Percentiles rank a stretch among this genome's conserved stretches.
These are phyloP conservation scores for Podaxis sp. DNA, from an alignment of 768 basidiomycete genomes.

Conservation along the genomic window DNA sequence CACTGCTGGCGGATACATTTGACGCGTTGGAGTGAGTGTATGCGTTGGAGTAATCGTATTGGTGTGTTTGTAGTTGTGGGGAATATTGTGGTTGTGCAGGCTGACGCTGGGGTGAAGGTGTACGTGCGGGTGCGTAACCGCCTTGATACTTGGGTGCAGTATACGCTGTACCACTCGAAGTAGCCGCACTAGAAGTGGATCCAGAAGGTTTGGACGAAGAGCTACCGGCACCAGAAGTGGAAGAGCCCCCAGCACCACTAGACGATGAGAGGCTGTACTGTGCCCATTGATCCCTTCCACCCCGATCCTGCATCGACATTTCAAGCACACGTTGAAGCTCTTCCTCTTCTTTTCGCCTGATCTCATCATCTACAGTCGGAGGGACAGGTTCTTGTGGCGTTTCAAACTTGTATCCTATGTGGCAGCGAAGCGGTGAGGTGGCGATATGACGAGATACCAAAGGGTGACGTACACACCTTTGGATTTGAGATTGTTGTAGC, in stretches of 20 bases:
- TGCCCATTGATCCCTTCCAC: conserved; percentile 65
- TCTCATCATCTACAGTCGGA: conserved; percentile 73
- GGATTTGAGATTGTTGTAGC: conserved; percentile 75
- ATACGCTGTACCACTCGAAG: conserved; percentile 22
- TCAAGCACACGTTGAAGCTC: conserved; percentile 92
- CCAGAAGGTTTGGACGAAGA: conserved; percentile 15
- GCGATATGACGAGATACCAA: neutral
- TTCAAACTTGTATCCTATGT: conserved; percentile 74
- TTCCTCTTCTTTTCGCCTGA: conserved; percentile 85
- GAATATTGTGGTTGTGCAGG: conserved; percentile 22
- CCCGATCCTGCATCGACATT: conserved; percentile 90
- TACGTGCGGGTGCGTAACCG: conserved; percentile 60
- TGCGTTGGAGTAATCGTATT: conserved; percentile 7
- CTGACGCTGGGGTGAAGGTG: conserved; percentile 34
- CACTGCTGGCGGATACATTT: neutral
- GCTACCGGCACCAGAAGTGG: conserved; percentile 12
- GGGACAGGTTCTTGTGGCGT: conserved; percentile 61
- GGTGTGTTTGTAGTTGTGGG: conserved; percentile 15
- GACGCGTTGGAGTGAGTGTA: conserved; percentile 5
- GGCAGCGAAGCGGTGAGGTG: neutral
- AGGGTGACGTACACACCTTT: conserved; percentile 56
- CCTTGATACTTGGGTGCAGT: conserved; percentile 41
- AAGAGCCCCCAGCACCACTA: conserved; percentile 30
- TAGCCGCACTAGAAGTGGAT: conserved; percentile 21
- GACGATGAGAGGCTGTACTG: conserved; percentile 38